Evolutionary conservation across 257 asterid species (phyloP).

Genomic region (Capsicum chinense): DNA sequence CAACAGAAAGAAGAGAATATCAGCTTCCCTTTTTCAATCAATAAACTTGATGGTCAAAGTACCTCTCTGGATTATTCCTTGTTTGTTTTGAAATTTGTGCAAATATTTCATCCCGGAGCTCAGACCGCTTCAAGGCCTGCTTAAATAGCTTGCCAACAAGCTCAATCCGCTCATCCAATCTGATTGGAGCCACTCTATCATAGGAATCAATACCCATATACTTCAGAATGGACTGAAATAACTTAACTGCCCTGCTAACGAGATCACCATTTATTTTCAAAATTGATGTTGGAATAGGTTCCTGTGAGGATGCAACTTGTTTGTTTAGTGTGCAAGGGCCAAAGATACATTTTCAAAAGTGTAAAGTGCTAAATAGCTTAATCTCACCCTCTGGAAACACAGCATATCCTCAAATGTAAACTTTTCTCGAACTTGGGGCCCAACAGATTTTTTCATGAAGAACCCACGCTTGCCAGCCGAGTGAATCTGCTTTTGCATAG

Average conservation of each 20-base stretch:
- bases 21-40: conserved; percentile 18
- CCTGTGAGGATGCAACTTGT: conserved; percentile 57
- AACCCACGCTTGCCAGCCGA: conserved; percentile 88
- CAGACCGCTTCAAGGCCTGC: conserved; percentile 89
- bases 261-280: conserved; percentile 82
- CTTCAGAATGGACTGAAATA: conserved; percentile 86
- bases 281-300: conserved; percentile 86
- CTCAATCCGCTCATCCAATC: conserved; percentile 81
- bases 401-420: conserved; percentile 97
- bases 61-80: conserved; percentile 92
- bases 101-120: conserved; percentile 96
- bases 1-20: conserved; percentile 10
- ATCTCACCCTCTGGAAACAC: conserved; percentile 84
- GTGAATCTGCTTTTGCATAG: conserved; percentile 93
- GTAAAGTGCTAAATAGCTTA: conserved; percentile 28
- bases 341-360: conserved; percentile 12
- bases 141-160: conserved; percentile 87
- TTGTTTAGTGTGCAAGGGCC: conserved; percentile 32
- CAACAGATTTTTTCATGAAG: conserved; percentile 82
- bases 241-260: conserved; percentile 77
- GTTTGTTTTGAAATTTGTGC: conserved; percentile 94
- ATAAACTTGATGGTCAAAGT: conserved; percentile 29
- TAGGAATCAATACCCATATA: conserved; percentile 88
- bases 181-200: conserved; percentile 58
- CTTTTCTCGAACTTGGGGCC: conserved; percentile 75